Percentiles rank a stretch among this genome's conserved stretches.
Conservation (phyloP, 495 filamentous ascomycete genomes). For the Penicillium cosmopolitanum region DNA sequence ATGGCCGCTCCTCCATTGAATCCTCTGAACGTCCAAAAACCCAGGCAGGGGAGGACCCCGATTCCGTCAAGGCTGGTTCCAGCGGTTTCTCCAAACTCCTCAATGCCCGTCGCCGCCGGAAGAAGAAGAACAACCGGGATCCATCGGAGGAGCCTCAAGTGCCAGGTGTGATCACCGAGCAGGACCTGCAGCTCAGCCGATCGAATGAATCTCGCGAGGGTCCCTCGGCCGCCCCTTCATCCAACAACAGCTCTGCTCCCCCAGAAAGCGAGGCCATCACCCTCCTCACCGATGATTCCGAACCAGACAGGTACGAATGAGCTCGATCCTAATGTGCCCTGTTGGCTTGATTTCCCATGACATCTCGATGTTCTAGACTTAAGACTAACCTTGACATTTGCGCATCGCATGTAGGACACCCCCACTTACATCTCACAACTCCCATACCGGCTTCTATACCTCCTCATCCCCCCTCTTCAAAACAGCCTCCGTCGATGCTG, state of each 20-base stretch:
- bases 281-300: constrained; percentile 71
- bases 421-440: constrained; percentile 71
- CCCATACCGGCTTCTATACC: constrained; percentile 79
- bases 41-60: constrained; percentile 41
- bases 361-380: not conserved
- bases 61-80: constrained; percentile 40
- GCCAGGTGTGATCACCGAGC: constrained; percentile 23
- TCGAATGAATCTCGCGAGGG: constrained; percentile 34
- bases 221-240: constrained; percentile 31
- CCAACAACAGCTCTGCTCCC: constrained; percentile 28
- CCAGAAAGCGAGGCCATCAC: constrained; percentile 49
- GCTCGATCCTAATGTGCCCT: not conserved
- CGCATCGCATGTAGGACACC: constrained; percentile 45
- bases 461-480: constrained; percentile 80
- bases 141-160: constrained; percentile 33
- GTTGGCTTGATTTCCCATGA: not conserved
- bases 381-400: too few relatives aligned
- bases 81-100: constrained; percentile 59
- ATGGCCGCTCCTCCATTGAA: constrained; percentile 49
- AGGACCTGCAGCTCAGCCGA: constrained; percentile 27
- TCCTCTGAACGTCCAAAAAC: constrained; percentile 49
- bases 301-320: constrained; percentile 66
- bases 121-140: constrained; percentile 45
- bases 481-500: constrained; percentile 50
- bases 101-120: constrained; percentile 48